phyloP scores from a whole-genome alignment of 2,329 filamentous ascomycete genomes.

The Neopestalotiopsis sp. region DNA sequence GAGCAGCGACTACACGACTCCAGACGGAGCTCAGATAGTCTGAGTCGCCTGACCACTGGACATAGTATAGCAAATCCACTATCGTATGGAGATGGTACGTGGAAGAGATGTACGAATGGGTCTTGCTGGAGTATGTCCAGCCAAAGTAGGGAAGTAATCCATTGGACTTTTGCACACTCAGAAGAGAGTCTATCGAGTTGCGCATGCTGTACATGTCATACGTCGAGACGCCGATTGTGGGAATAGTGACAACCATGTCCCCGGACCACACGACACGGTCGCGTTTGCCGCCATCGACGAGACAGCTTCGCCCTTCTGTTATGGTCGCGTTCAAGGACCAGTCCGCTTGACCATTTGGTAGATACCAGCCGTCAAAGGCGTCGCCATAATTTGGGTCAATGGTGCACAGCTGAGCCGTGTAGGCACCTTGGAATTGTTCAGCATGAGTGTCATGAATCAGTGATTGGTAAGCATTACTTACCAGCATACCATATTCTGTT shows the following conservation, averaged over 20 bases:
- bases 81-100: slow-evolving; percentile 61
- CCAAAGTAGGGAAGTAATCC: slow-evolving; percentile 58
- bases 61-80: slow-evolving; percentile 61
- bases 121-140: slow-evolving; percentile 41
- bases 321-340: slow-evolving; percentile 42
- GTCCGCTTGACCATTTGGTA: slow-evolving; percentile 22
- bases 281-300: slow-evolving; percentile 61
- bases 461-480: neutral
- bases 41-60: slow-evolving; percentile 57
- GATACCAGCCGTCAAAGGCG: slow-evolving; percentile 21
- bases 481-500: slow-evolving; percentile 57
- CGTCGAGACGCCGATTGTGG: slow-evolving; percentile 59
- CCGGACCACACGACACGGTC: slow-evolving; percentile 67
- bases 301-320: slow-evolving; percentile 37
- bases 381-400: slow-evolving; percentile 32
- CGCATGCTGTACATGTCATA: slow-evolving; percentile 56
- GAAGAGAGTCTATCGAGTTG: slow-evolving; percentile 55
- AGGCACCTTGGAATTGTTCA: slow-evolving; percentile 41
- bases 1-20: slow-evolving; percentile 39
- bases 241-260: slow-evolving; percentile 63
- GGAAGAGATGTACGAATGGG: slow-evolving; percentile 38
- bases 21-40: slow-evolving; percentile 37
- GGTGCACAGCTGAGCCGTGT: slow-evolving; percentile 44
- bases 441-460: neutral
- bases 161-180: slow-evolving; percentile 48